Evolutionary conservation across 192 early-diverging fungal genomes (phyloP).

Genomic region (Funneliformis mosseae): DNA sequence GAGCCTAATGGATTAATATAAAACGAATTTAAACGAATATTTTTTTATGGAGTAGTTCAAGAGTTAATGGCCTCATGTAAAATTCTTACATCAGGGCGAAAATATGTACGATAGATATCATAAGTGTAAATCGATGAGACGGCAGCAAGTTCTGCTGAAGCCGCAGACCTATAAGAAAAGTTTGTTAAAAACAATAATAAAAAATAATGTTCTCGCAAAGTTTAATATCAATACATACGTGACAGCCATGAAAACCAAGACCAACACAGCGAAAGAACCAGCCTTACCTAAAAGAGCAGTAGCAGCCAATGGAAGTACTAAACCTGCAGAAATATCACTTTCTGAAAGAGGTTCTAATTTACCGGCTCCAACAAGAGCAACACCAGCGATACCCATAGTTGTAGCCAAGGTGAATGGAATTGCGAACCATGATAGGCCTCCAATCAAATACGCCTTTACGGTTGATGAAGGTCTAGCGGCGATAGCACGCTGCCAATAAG

Average conservation of each 20-base stretch:
- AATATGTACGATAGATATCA: conserved; percentile 72
- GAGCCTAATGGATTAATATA: too few relatives aligned
- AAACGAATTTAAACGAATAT: neutral
- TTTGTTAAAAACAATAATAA: conserved; percentile 38
- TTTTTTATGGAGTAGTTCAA: neutral
- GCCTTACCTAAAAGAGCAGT: conserved; percentile 61
- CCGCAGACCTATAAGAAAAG: conserved; percentile 43
- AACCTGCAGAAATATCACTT: conserved; percentile 62
- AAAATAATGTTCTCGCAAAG: conserved; percentile 72
- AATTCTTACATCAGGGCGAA: conserved; percentile 51
- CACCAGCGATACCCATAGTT: conserved; percentile 67
- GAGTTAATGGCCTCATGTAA: neutral
- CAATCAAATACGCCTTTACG: conserved; percentile 69
- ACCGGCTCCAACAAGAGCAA: conserved; percentile 58
- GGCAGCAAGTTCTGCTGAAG: conserved; percentile 74
- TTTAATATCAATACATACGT: conserved; percentile 65
- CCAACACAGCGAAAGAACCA: conserved; percentile 64
- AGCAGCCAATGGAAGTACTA: conserved; percentile 68
- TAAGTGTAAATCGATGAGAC: conserved; percentile 73
- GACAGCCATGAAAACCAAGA: conserved; percentile 78
- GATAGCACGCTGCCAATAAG: conserved; percentile 77
- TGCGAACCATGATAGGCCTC: conserved; percentile 78
- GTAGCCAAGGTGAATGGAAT: conserved; percentile 77
- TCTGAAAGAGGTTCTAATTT: neutral
- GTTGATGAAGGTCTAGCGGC: conserved; percentile 67